phyloP scores from a whole-genome alignment of 441 rosid genomes.

The Adansonia rubrostipa region DNA sequence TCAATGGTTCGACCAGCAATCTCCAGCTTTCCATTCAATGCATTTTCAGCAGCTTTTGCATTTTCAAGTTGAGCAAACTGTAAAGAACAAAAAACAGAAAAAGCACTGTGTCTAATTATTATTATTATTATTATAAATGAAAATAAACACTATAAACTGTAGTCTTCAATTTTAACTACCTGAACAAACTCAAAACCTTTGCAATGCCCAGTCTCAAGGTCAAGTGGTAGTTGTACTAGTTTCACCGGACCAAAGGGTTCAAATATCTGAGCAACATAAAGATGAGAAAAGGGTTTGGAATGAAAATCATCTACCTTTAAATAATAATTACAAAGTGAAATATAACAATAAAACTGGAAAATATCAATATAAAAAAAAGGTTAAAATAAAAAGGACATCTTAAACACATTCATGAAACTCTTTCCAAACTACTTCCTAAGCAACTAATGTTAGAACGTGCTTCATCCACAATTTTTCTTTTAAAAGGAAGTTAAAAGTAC shows the following conservation, averaged over 20 bases:
- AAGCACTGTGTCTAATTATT: neutral
- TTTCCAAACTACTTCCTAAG: neutral
- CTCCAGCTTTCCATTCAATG: slow-evolving; percentile 85
- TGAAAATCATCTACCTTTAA: neutral
- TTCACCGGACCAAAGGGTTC: slow-evolving; percentile 93
- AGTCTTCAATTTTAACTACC: slow-evolving; percentile 47
- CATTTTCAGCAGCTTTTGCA: slow-evolving; percentile 82
- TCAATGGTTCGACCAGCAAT: slow-evolving; percentile 82
- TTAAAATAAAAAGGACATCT: neutral
- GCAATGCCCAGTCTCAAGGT: slow-evolving; percentile 90
- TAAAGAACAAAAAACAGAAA: slow-evolving; percentile 19
- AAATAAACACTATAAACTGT: slow-evolving; percentile 12
- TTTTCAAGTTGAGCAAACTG: slow-evolving; percentile 89
- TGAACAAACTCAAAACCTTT: slow-evolving; percentile 96
- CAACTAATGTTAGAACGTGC: neutral
- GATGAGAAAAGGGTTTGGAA: neutral
- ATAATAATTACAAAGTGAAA: neutral
- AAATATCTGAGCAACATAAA: slow-evolving; percentile 57
- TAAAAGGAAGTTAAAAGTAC: neutral
- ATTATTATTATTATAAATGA: neutral
- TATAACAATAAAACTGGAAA: neutral
- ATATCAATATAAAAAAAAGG: neutral
- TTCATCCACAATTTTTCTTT: slow-evolving; percentile 7
- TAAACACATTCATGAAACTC: neutral
- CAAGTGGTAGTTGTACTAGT: slow-evolving; percentile 90